Conservation (phyloP, 768 basidiomycete species). For the Fibroporia radiculosa region DNA sequence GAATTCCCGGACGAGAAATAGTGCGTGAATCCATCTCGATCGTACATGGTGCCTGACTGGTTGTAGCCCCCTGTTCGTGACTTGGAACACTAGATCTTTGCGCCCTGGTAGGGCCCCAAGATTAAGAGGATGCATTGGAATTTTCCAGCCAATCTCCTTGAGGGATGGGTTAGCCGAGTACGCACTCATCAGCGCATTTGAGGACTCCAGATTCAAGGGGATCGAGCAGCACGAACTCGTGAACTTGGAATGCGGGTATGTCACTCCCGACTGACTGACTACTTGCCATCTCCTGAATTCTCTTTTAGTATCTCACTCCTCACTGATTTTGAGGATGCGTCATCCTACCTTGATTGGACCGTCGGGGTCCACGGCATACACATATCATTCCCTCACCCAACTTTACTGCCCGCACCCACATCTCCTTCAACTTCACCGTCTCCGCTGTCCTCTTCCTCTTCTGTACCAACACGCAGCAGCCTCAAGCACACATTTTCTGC, state of each 20-base stretch:
- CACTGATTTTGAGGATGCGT: slow-evolving; percentile 84
- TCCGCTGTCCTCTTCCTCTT: slow-evolving; percentile 58
- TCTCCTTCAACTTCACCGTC: slow-evolving; percentile 61
- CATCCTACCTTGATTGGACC: slow-evolving; percentile 88
- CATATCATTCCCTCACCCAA: slow-evolving; percentile 80
- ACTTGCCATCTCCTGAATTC: slow-evolving; percentile 6
- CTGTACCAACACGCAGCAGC: slow-evolving; percentile 44
- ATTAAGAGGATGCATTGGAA: slow-evolving; percentile 93
- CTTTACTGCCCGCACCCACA: slow-evolving; percentile 37
- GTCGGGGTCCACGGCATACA: slow-evolving; percentile 89
- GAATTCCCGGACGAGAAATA: slow-evolving; percentile 69
- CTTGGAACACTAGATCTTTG: slow-evolving; percentile 77
- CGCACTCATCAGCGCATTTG: slow-evolving; percentile 85
- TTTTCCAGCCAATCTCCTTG: slow-evolving; percentile 72
- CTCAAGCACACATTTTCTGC: slow-evolving; percentile 62
- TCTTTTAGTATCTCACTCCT: slow-evolving; percentile 75
- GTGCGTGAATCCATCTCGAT: slow-evolving; percentile 31
- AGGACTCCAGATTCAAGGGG: slow-evolving; percentile 78
- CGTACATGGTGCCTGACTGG: not conserved
- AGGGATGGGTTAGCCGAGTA: slow-evolving; percentile 80
- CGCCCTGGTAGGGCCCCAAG: slow-evolving; percentile 52
- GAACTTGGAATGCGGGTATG: slow-evolving; percentile 82
- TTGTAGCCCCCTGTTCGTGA: slow-evolving; percentile 86
- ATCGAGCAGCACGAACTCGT: slow-evolving; percentile 74
- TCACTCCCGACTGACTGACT: slow-evolving; percentile 11